Evolutionary conservation across 2,329 filamentous ascomycete genomes (phyloP).

Genomic region (Fusarium brachygibbosum): DNA sequence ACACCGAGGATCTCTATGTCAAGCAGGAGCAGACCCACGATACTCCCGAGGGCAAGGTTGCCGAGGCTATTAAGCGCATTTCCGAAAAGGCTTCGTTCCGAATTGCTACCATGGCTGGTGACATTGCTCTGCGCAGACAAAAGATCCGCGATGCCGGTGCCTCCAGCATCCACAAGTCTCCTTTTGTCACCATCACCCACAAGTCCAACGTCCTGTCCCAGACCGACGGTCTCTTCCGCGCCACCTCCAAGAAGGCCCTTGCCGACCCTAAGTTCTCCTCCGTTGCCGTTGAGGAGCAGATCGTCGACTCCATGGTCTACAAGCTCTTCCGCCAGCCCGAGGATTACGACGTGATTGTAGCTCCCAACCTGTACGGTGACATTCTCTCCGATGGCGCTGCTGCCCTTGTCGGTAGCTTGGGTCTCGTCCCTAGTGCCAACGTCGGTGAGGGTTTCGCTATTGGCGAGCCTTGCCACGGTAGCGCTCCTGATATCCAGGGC

Average conservation of each 20-base stretch:
- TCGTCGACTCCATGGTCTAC: constrained; percentile 99
- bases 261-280: constrained; percentile 72
- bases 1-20: constrained; percentile 98
- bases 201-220: constrained; percentile 98
- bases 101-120: constrained; percentile 93
- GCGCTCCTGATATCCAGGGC: constrained; percentile 95
- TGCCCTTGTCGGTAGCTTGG: constrained; percentile 90
- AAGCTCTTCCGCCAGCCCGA: constrained; percentile 97
- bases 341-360: constrained; percentile 97
- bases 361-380: constrained; percentile 97
- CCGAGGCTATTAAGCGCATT: constrained; percentile 98
- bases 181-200: constrained; percentile 95
- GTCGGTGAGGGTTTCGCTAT: constrained; percentile 96
- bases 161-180: constrained; percentile 72
- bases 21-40: constrained; percentile 93
- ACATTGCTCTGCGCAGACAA: constrained; percentile 90
- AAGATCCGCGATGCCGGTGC: constrained; percentile 75
- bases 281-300: constrained; percentile 91
- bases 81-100: constrained; percentile 85
- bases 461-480: constrained; percentile 97
- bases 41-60: constrained; percentile 82
- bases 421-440: constrained; percentile 94
- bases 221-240: constrained; percentile 95
- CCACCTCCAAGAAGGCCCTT: constrained; percentile 81
- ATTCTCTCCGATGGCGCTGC: constrained; percentile 96